Conservation (phyloP, 306 rosid genomes). For the Sesbania bispinosa region DNA sequence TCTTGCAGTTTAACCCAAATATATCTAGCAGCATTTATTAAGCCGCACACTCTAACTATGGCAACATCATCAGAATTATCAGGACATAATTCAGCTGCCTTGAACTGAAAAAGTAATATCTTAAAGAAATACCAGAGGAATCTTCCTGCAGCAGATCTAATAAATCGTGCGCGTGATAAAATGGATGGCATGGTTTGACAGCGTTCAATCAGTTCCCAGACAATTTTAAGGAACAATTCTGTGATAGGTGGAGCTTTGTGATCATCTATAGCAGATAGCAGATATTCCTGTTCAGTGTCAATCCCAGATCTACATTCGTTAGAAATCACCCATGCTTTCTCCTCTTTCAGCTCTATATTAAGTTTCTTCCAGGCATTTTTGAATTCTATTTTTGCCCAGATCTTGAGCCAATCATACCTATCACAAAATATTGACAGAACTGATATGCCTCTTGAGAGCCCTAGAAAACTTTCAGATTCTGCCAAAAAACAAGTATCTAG, state of each 20-base stretch:
- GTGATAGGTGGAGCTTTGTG: slow-evolving; percentile 60
- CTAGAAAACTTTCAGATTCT: slow-evolving; percentile 47
- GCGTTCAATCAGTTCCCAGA: slow-evolving; percentile 63
- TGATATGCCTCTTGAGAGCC: slow-evolving; percentile 45
- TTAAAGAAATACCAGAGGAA: slow-evolving; percentile 72
- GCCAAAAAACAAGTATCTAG: slow-evolving; percentile 41
- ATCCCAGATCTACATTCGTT: slow-evolving; percentile 28
- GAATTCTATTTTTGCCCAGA: slow-evolving; percentile 79
- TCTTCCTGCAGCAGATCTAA: slow-evolving; percentile 63
- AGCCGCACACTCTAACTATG: slow-evolving; percentile 39
- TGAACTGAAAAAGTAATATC: slow-evolving; percentile 48
- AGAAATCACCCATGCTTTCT: slow-evolving; percentile 48
- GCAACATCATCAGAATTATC: slow-evolving; percentile 38
- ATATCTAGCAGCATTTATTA: slow-evolving; percentile 64
- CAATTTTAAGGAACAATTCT: slow-evolving; percentile 50
- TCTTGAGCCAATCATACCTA: slow-evolving; percentile 68
- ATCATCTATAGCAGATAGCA: slow-evolving; percentile 47
- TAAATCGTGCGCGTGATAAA: slow-evolving; percentile 38
- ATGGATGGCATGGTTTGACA: slow-evolving; percentile 58
- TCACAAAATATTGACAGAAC: slow-evolving; percentile 52
- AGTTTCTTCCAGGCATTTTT: slow-evolving; percentile 65
- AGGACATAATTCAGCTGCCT: slow-evolving; percentile 38
- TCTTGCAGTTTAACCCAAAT: slow-evolving; percentile 54
- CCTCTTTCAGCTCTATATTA: slow-evolving; percentile 51
- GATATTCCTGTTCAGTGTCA: slow-evolving; percentile 26